Evolutionary conservation across 1,284 basidiomycete species (phyloP).

Genomic region (Ceratobasidium sp.): DNA sequence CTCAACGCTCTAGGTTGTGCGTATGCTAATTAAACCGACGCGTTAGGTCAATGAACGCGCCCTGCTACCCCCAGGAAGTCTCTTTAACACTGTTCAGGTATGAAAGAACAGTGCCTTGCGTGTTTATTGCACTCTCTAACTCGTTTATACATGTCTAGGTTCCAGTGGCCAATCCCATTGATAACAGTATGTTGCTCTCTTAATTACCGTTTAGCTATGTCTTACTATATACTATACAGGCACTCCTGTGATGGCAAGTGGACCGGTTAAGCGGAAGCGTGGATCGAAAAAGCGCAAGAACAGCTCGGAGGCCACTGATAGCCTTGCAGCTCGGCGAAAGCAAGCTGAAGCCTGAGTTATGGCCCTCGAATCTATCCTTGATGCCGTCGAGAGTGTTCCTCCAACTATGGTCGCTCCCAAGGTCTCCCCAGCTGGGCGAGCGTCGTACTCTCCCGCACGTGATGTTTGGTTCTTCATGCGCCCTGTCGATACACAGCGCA

Average conservation of each 20-base stretch:
- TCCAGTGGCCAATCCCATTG: not conserved
- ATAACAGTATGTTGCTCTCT: not conserved
- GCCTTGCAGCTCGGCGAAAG: not conserved
- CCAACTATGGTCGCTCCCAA: not conserved
- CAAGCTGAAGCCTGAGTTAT: not conserved
- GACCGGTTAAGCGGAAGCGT: not conserved
- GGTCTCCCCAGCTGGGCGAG: not conserved
- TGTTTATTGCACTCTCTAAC: no score
- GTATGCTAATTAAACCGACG: not conserved
- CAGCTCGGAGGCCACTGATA: not conserved
- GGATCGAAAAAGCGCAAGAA: not conserved
- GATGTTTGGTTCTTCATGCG: slow-evolving; percentile 35
- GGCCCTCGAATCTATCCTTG: not conserved
- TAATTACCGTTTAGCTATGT: not conserved
- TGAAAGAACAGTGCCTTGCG: no score
- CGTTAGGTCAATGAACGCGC: no score
- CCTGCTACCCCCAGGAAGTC: no score
- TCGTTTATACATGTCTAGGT: not conserved
- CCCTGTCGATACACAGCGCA: not conserved
- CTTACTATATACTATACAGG: not conserved
- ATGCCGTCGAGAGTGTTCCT: slow-evolving; percentile 1
- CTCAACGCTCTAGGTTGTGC: not conserved
- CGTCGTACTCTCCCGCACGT: not conserved
- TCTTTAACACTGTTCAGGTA: no score
- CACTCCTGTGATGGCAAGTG: not conserved